A percentile compares a stretch with the other conserved stretches of the same genome.
These are phyloP conservation scores for Xerocomus cyaneibrunnescens DNA, from an alignment of 1,284 basidiomycete species.

Conservation along the genomic window DNA sequence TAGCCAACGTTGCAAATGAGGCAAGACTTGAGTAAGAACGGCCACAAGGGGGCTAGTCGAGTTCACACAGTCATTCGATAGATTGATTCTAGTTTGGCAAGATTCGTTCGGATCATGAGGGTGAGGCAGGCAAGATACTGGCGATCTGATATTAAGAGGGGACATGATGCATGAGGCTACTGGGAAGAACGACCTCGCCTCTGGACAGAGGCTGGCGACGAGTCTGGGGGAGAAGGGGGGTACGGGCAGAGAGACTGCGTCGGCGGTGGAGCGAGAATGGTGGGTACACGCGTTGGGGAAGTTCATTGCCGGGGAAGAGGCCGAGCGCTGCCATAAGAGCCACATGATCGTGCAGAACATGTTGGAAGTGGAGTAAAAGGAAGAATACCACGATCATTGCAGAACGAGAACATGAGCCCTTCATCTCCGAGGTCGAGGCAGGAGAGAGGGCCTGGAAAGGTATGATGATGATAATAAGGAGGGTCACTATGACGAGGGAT, in stretches of 20 bases:
- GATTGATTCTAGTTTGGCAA: conserved; percentile 15
- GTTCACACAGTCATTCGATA: conserved; percentile 32
- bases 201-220: background rate
- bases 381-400: conserved; percentile 30
- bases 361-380: conserved; percentile 29
- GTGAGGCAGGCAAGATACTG: conserved; percentile 28
- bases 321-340: conserved; percentile 18
- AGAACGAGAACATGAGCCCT: conserved; percentile 34
- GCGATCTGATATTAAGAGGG: conserved; percentile 36
- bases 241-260: conserved; percentile 4
- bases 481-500: conserved; percentile 26
- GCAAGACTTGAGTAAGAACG: conserved; percentile 9
- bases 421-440: conserved; percentile 36
- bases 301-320: conserved; percentile 31
- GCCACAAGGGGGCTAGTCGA: conserved; percentile 4
- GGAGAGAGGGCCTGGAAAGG: conserved; percentile 19
- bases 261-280: conserved; percentile 13
- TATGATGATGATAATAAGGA: conserved; percentile 24
- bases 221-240: conserved; percentile 1
- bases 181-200: conserved; percentile 2
- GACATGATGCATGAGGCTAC: conserved; percentile 32
- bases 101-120: conserved; percentile 32
- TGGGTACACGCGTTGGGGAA: background rate
- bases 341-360: conserved; percentile 30
- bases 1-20: conserved; percentile 9